phyloP scores from a whole-genome alignment of 768 basidiomycete genomes.

The Arthromyces matolae region DNA sequence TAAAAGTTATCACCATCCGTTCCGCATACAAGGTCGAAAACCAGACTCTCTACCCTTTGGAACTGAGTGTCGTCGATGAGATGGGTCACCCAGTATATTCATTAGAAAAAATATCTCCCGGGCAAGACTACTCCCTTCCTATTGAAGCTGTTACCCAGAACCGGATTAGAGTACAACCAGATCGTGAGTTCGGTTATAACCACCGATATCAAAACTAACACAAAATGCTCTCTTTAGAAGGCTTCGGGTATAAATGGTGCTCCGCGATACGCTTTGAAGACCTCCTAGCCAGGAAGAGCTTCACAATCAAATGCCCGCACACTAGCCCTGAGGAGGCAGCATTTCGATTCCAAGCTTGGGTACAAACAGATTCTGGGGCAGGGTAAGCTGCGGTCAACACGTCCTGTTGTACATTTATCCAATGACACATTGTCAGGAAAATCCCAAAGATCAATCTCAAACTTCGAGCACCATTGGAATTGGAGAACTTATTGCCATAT shows the following conservation, averaged over 20 bases:
- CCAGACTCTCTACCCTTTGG: conserved; percentile 85
- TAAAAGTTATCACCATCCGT: conserved; percentile 90
- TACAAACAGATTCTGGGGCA: conserved; percentile 59
- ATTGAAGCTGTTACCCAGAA: conserved; percentile 84
- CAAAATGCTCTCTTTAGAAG: conserved; percentile 49
- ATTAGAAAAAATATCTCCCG: conserved; percentile 86
- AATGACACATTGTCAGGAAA: too few relatives aligned
- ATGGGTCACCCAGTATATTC: conserved; percentile 77
- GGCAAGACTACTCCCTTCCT: conserved; percentile 84
- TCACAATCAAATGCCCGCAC: conserved; percentile 85
- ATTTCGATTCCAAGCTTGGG: conserved; percentile 93
- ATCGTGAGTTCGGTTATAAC: conserved; percentile 55
- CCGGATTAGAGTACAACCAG: conserved; percentile 83
- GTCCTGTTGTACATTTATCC: too few relatives aligned
- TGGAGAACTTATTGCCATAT: conserved; percentile 93
- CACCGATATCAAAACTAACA: background rate
- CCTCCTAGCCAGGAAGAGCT: conserved; percentile 59
- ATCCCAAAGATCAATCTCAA: conserved; percentile 83
- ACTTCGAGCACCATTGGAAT: conserved; percentile 88
- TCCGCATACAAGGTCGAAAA: conserved; percentile 94
- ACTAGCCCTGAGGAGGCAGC: conserved; percentile 77
- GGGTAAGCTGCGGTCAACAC: conserved; percentile 52
- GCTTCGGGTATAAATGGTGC: conserved; percentile 96
- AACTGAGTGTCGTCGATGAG: conserved; percentile 85
- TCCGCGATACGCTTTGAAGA: conserved; percentile 87